These are phyloP conservation scores for Suillus decipiens DNA, from an alignment of 768 basidiomycete species.

Conservation along the genomic window DNA sequence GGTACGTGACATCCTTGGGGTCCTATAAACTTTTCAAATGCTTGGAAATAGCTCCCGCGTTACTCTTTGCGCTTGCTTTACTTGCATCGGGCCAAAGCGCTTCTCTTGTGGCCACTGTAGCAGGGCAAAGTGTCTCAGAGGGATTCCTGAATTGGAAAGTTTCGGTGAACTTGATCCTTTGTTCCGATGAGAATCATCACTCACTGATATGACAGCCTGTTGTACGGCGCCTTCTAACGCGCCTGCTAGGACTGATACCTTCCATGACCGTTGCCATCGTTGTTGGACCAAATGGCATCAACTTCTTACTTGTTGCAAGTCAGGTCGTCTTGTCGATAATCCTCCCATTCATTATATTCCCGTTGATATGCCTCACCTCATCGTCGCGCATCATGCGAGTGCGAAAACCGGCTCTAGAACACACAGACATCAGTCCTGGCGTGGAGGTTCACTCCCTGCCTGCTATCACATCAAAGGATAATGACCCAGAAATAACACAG, in stretches of 20 bases:
- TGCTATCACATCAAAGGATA: not conserved
- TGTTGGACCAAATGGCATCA: constrained; percentile 69
- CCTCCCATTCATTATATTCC: constrained; percentile 84
- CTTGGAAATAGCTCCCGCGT: constrained; percentile 60
- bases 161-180: constrained; percentile 49
- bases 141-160: constrained; percentile 88
- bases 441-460: not conserved
- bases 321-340: constrained; percentile 86
- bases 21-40: constrained; percentile 7
- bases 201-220: constrained; percentile 51
- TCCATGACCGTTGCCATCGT: constrained; percentile 76
- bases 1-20: constrained; percentile 40
- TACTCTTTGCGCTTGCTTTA: constrained; percentile 86
- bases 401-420: constrained; percentile 27
- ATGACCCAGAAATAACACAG: constrained; percentile 9
- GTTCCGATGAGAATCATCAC: constrained; percentile 26
- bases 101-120: constrained; percentile 85
- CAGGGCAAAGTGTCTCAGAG: constrained; percentile 89
- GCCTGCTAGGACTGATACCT: constrained; percentile 80
- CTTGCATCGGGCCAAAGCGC: constrained; percentile 89
- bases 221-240: constrained; percentile 79
- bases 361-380: constrained; percentile 74
- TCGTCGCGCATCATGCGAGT: constrained; percentile 70
- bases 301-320: constrained; percentile 77
- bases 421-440: not conserved